phyloP scores from a whole-genome alignment of 306 rosid genomes.

The barrel medic (Medicago truncatula) region MtrunA17r5.0-ANR NC_053042.1:34799501-34800000 shows the following conservation, averaged over 20 bases:
- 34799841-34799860: constrained; percentile 77
- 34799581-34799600: constrained; percentile 70
- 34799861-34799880: constrained; percentile 90
- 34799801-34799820: constrained; percentile 67
- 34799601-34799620: constrained; percentile 75
- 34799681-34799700: constrained; percentile 22
- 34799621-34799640: constrained; percentile 40
- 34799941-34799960: constrained; percentile 85
- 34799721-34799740: constrained; percentile 45
- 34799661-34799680: constrained; percentile 35
- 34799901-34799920: constrained; percentile 76
- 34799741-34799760: constrained; percentile 89
- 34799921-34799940: constrained; percentile 94
- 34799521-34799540: constrained; percentile 85
- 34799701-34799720: constrained; percentile 17
- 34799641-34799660: constrained; percentile 29
- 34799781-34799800: constrained; percentile 74
- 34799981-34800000: constrained; percentile 74
- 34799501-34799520: constrained; percentile 97
- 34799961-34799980: constrained; percentile 82
- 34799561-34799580: constrained; percentile 62
- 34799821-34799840: constrained; percentile 92
- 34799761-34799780: constrained; percentile 84
- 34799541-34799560: constrained; percentile 93
- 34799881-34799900: constrained; percentile 87